Percentiles rank a stretch among this genome's conserved stretches.
phyloP scores from a whole-genome alignment of 73 alveolate genomes.

The Paramecium biaurelia region DNA sequence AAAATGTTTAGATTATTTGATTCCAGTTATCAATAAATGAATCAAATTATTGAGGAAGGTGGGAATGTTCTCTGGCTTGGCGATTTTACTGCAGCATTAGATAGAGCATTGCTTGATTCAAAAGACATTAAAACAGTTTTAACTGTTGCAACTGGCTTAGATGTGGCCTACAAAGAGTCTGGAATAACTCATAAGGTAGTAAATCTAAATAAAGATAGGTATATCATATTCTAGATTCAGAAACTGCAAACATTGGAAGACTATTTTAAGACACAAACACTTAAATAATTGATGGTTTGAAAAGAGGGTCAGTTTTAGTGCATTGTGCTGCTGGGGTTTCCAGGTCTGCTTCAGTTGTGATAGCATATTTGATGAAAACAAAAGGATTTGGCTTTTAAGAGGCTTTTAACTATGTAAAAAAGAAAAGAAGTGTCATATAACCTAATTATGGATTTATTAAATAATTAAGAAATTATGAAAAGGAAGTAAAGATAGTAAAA shows the following conservation, averaged over 20 bases:
- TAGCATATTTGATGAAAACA: slow-evolving; percentile 86
- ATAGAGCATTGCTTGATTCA: slow-evolving; percentile 12
- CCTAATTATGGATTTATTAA: slow-evolving; percentile 89
- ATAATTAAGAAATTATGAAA: slow-evolving; percentile 82
- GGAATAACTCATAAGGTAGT: slow-evolving; percentile 5
- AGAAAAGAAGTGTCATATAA: slow-evolving; percentile 82
- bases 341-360: slow-evolving; percentile 87
- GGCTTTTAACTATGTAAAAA: slow-evolving; percentile 81
- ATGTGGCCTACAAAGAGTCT: background rate
- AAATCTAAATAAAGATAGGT: background rate
- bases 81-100: slow-evolving; percentile 68
- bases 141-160: slow-evolving; percentile 56
- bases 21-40: slow-evolving; percentile 31
- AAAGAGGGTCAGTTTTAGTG: slow-evolving; percentile 79
- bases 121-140: slow-evolving; percentile 51
- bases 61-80: slow-evolving; percentile 55
- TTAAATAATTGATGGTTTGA: slow-evolving; percentile 64
- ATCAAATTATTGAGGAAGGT: slow-evolving; percentile 41
- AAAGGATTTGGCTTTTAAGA: slow-evolving; percentile 76
- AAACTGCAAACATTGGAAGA: slow-evolving; percentile 39
- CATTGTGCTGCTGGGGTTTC: slow-evolving; percentile 95
- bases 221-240: slow-evolving; percentile 46
- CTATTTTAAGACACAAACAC: slow-evolving; percentile 12
- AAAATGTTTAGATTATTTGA: slow-evolving; percentile 36
- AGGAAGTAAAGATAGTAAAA: slow-evolving; percentile 18